These are phyloP conservation scores for Didymella keratinophila DNA, from an alignment of 2,329 filamentous ascomycete species.

Conservation along the genomic window DNA sequence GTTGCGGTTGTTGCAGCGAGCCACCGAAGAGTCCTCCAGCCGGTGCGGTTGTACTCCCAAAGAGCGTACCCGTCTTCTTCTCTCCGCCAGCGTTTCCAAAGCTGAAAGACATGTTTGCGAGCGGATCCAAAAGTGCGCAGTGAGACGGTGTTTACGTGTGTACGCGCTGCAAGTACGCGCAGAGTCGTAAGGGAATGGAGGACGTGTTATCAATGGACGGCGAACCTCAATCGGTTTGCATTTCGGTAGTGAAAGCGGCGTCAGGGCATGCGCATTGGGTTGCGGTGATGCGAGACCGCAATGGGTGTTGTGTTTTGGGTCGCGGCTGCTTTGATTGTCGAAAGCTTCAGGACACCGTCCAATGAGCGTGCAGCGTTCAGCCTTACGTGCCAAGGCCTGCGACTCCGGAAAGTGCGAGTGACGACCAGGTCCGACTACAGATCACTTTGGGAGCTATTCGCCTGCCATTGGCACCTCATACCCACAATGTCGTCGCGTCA, in stretches of 20 bases:
- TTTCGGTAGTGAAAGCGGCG: slow-evolving; percentile 12
- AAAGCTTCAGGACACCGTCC: slow-evolving; percentile 25
- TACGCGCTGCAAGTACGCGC: slow-evolving; percentile 28
- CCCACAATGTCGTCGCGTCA: slow-evolving; percentile 67
- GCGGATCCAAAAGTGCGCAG: slow-evolving; percentile 1
- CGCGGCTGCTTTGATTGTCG: slow-evolving; percentile 23
- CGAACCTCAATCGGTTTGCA: slow-evolving; percentile 25
- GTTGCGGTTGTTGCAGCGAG: slow-evolving; percentile 45
- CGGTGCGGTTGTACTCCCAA: slow-evolving; percentile 47
- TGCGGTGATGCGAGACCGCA: slow-evolving; percentile 19
- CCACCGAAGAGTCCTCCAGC: slow-evolving; percentile 52
- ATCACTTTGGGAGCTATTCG: slow-evolving; percentile 38
- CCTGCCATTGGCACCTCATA: slow-evolving; percentile 50
- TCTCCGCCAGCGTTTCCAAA: slow-evolving; percentile 41
- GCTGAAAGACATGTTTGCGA: slow-evolving; percentile 41
- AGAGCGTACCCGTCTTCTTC: slow-evolving; percentile 49
- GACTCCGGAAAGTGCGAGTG: slow-evolving; percentile 24
- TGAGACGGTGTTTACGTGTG: slow-evolving; percentile 12
- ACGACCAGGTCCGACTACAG: slow-evolving; percentile 34
- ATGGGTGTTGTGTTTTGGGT: slow-evolving; percentile 20
- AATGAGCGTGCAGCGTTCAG: slow-evolving; percentile 9
- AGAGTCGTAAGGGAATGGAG: slow-evolving; percentile 1
- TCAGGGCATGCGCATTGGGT: slow-evolving; percentile 15
- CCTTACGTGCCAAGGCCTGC: slow-evolving; percentile 25
- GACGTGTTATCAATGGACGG: background rate